Evolutionary conservation across 495 filamentous ascomycete genomes (phyloP).

Genomic region (Penicillium macrosclerotiorum): DNA sequence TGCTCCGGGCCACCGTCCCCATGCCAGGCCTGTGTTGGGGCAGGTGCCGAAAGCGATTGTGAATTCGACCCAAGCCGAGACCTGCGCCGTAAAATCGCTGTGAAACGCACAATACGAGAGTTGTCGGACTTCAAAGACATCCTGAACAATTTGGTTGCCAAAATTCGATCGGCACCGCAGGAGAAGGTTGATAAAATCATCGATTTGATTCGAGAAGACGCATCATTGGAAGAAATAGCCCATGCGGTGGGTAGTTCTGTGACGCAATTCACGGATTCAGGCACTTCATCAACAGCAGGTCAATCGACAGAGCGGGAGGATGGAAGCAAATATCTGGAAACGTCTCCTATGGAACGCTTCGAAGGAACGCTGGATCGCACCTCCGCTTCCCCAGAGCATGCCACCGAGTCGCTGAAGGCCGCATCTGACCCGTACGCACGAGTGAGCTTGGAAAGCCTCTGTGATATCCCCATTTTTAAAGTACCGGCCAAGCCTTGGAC

Average conservation of each 20-base stretch:
- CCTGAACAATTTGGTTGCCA: conserved; percentile 27
- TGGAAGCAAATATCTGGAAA: conserved; percentile 1
- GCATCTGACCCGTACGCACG: conserved; percentile 23
- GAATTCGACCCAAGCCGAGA: conserved; percentile 41
- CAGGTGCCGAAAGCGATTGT: conserved; percentile 28
- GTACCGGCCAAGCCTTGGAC: conserved; percentile 47
- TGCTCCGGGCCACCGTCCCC: conserved; percentile 38
- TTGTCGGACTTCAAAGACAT: conserved; percentile 33
- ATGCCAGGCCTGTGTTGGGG: conserved; percentile 36
- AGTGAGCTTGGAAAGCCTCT: conserved; percentile 36
- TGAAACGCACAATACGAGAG: conserved; percentile 36
- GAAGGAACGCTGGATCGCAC: not conserved
- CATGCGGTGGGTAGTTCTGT: conserved; percentile 18
- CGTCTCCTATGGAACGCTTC: not conserved
- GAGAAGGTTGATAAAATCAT: conserved; percentile 25
- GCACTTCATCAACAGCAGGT: conserved; percentile 6
- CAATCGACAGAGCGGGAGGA: conserved; percentile 11
- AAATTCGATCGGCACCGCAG: conserved; percentile 25
- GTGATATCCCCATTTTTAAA: conserved; percentile 34
- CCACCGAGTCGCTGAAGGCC: conserved; percentile 5
- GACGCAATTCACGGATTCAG: conserved; percentile 18
- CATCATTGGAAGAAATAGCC: conserved; percentile 24
- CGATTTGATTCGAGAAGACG: conserved; percentile 24
- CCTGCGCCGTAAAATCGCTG: conserved; percentile 40
- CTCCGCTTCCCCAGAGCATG: conserved; percentile 14